These are phyloP conservation scores for Salicornia ramosissima DNA, from an alignment of 148 eudicot species.

Conservation along the genomic window DNA sequence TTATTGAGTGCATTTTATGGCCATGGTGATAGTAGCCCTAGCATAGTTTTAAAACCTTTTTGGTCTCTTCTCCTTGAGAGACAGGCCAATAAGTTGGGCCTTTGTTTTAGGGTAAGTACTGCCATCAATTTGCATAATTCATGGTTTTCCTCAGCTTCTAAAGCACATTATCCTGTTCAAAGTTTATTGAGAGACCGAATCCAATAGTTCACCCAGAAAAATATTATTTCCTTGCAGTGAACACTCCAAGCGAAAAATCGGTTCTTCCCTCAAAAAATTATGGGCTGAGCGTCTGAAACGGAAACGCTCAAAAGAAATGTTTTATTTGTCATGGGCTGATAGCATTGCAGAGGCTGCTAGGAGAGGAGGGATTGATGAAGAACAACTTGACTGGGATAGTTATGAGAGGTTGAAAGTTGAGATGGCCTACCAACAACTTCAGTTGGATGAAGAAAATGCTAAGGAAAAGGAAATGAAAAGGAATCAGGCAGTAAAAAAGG, in stretches of 20 bases:
- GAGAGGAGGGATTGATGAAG: slow-evolving; percentile 55
- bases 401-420: slow-evolving; percentile 53
- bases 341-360: slow-evolving; percentile 76
- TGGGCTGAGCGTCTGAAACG: slow-evolving; percentile 65
- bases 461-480: slow-evolving; percentile 43
- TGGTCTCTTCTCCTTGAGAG: too few relatives aligned
- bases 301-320: slow-evolving; percentile 58
- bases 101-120: too few relatives aligned
- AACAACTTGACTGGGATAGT: slow-evolving; percentile 79
- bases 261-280: slow-evolving; percentile 52
- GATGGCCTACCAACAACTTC: slow-evolving; percentile 39
- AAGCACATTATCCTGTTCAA: neutral
- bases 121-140: too few relatives aligned
- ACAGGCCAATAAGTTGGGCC: too few relatives aligned
- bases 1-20: too few relatives aligned
- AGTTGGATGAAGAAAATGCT: slow-evolving; percentile 40
- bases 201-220: neutral
- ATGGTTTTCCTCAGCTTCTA: neutral
- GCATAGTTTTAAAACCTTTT: too few relatives aligned
- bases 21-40: too few relatives aligned
- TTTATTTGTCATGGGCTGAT: slow-evolving; percentile 61
- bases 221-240: slow-evolving; percentile 49
- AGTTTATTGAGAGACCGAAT: too few relatives aligned
- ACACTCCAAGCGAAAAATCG: slow-evolving; percentile 57
- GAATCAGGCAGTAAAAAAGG: slow-evolving; percentile 34